Evolutionary conservation across 345 rosid genomes (phyloP).

Genomic region (Diplotaxis tenuifolia): DNA sequence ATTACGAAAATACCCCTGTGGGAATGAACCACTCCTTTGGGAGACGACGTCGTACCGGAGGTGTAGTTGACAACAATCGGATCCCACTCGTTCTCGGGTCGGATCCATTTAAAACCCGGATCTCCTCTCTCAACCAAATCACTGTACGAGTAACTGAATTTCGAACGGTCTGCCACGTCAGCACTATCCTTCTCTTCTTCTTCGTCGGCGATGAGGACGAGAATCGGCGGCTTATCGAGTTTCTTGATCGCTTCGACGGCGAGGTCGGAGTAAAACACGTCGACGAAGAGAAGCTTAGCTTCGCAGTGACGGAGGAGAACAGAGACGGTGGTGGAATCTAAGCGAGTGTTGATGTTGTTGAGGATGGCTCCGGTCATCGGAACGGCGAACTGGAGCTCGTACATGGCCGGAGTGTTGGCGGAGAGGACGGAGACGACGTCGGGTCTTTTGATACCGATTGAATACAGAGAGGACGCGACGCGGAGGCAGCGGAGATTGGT

Average conservation of each 20-base stretch:
- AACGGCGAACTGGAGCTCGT: constrained; percentile 85
- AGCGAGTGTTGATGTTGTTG: constrained; percentile 76
- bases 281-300: constrained; percentile 68
- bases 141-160: constrained; percentile 46
- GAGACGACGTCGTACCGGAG: constrained; percentile 85
- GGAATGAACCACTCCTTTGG: constrained; percentile 80
- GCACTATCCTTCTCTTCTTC: constrained; percentile 28
- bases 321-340: constrained; percentile 67
- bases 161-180: not conserved
- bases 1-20: constrained; percentile 65
- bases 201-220: constrained; percentile 50
- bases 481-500: constrained; percentile 60
- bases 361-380: constrained; percentile 80
- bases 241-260: constrained; percentile 52
- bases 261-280: constrained; percentile 39
- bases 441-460: constrained; percentile 47
- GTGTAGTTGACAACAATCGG: constrained; percentile 71
- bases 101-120: constrained; percentile 46
- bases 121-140: constrained; percentile 51
- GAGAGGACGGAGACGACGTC: constrained; percentile 66
- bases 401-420: constrained; percentile 70
- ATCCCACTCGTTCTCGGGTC: constrained; percentile 63
- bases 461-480: constrained; percentile 49
- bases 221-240: constrained; percentile 35
- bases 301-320: constrained; percentile 59